These are phyloP conservation scores for Cytospora paraplurivora DNA, from an alignment of 2,329 filamentous ascomycete genomes.

Conservation along the genomic window DNA sequence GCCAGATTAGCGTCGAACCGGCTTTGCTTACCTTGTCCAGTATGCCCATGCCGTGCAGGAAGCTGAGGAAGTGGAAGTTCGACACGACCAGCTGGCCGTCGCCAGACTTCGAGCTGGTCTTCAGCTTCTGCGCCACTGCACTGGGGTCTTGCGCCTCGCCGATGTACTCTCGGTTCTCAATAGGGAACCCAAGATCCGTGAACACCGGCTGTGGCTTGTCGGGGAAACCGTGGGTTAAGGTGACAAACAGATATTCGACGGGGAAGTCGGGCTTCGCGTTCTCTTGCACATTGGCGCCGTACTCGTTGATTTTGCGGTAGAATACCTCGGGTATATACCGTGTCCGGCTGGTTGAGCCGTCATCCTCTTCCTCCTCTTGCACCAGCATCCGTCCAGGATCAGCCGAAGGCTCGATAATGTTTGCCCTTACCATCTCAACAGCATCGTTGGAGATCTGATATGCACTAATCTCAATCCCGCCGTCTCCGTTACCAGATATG, in stretches of 20 bases:
- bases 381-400: constrained; percentile 95
- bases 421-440: constrained; percentile 94
- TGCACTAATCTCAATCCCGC: constrained; percentile 83
- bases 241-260: constrained; percentile 94
- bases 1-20: constrained; percentile 17
- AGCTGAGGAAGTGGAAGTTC: constrained; percentile 93
- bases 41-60: constrained; percentile 77
- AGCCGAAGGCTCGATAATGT: constrained; percentile 92
- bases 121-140: constrained; percentile 68
- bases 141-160: constrained; percentile 83
- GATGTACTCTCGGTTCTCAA: constrained; percentile 87
- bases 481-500: constrained; percentile 86
- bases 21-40: constrained; percentile 72
- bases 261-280: constrained; percentile 97
- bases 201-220: constrained; percentile 78
- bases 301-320: constrained; percentile 93
- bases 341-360: constrained; percentile 65
- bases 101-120: constrained; percentile 59
- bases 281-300: constrained; percentile 93
- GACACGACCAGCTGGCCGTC: constrained; percentile 71
- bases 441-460: constrained; percentile 96
- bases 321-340: constrained; percentile 98
- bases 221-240: constrained; percentile 94
- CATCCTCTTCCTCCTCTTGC: constrained; percentile 85
- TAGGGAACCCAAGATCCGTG: constrained; percentile 72